These are phyloP conservation scores for Typha latifolia DNA, from an alignment of 176 grass and related monocot species.

Conservation along the genomic window DNA sequence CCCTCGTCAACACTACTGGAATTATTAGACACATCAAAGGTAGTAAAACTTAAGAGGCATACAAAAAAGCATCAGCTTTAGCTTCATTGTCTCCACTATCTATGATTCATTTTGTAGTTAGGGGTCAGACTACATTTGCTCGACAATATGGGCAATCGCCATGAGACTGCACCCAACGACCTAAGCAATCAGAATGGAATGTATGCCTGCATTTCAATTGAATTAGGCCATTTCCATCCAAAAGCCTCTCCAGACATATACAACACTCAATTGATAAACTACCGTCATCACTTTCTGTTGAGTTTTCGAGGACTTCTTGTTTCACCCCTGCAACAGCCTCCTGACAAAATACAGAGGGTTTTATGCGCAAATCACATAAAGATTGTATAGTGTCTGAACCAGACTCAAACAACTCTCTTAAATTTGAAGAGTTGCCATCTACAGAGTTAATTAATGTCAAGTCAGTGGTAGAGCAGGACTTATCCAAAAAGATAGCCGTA, in stretches of 20 bases:
- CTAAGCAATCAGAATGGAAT: constrained; percentile 58
- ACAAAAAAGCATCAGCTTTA: too few relatives aligned
- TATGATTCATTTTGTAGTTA: constrained; percentile 10
- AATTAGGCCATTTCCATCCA: constrained; percentile 16
- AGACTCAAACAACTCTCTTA: constrained; percentile 22
- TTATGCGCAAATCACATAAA: neutral
- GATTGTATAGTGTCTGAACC: neutral
- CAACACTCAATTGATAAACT: constrained; percentile 33
- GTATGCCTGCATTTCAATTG: constrained; percentile 53
- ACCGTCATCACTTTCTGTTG: neutral
- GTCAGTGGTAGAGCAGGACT: too few relatives aligned
- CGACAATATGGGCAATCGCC: constrained; percentile 62
- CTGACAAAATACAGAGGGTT: neutral
- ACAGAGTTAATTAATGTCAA: neutral
- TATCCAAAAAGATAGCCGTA: too few relatives aligned
- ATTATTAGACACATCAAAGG: too few relatives aligned
- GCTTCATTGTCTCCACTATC: too few relatives aligned
- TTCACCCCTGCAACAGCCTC: constrained; percentile 9
- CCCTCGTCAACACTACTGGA: too few relatives aligned
- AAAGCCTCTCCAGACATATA: constrained; percentile 60
- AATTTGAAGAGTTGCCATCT: constrained; percentile 8
- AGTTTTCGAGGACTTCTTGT: neutral
- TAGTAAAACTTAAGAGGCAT: too few relatives aligned
- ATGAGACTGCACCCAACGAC: constrained; percentile 37
- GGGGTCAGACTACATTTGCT: constrained; percentile 22